Evolutionary conservation across 169 alveolate species (phyloP).

Genomic region (Theileria parva): DNA sequence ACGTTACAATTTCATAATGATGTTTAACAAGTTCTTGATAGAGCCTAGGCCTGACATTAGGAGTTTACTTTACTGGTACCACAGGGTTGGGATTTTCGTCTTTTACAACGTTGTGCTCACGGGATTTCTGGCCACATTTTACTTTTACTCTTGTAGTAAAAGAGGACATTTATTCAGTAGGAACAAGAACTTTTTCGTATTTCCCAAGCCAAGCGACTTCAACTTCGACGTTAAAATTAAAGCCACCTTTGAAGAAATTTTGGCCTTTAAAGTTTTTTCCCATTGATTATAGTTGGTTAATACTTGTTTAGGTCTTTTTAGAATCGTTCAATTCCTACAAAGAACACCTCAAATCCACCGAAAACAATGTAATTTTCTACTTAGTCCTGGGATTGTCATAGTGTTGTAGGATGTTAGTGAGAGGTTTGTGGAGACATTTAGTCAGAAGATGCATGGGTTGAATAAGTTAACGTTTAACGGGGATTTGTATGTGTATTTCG

Average conservation of each 20-base stretch:
- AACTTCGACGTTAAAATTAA: conserved; percentile 33
- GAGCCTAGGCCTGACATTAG: not conserved
- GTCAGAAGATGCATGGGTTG: conserved; percentile 12
- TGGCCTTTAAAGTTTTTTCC: conserved; percentile 42
- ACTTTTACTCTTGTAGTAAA: conserved; percentile 21
- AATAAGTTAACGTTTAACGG: conserved; percentile 8
- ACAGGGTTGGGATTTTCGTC: conserved; percentile 2
- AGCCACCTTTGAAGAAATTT: conserved; percentile 40
- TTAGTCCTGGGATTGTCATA: not conserved
- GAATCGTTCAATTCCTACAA: conserved; percentile 31
- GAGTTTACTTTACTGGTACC: conserved; percentile 6
- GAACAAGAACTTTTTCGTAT: not conserved
- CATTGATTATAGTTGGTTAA: no score
- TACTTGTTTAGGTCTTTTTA: conserved; percentile 12
- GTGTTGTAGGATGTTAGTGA: conserved; percentile 24
- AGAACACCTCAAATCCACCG: conserved; percentile 3
- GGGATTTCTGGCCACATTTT: conserved; percentile 26
- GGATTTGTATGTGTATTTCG: conserved; percentile 20
- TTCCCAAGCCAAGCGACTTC: conserved; percentile 14
- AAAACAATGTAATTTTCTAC: not conserved
- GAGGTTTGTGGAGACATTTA: conserved; percentile 25
- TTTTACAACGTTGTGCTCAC: conserved; percentile 45
- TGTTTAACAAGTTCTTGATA: conserved; percentile 18
- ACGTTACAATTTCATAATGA: conserved; percentile 24
- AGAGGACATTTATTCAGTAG: not conserved